Base-by-base conservation (phyloP, 2,329 filamentous ascomycete species). In the Podosphaera fusca region DNA sequence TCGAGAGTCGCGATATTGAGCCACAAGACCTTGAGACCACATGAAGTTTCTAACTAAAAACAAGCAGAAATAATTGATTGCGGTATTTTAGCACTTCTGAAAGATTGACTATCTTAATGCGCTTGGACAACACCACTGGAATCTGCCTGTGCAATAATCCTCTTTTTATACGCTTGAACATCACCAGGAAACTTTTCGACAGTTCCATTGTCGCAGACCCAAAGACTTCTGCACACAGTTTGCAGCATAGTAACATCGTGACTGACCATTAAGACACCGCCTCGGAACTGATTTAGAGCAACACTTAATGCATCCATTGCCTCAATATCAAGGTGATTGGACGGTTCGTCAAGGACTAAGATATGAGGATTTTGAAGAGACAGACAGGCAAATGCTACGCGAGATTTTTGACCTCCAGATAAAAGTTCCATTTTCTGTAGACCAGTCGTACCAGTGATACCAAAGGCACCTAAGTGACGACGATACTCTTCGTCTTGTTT, bases 211-310 rank as follows among this genome's bases (percentile, higher is more conserved):
- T 98, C 92, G 67, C 92, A 98, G 61, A 98, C 90, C 92, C 92
- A 98, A 66, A 98, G 72, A 68, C 83, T 92, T 55, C 76, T 92
- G 71, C 92, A 98, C 42, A 98, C 92, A 56, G 85, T 94, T 74
- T 95, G 88, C 70, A 98, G 70, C 87, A 98, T 95, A 0, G 92
- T 96, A 56, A 98, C 92, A 68, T 98, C 92, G 84, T 98, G 92
- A 67, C 86, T 94, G 58, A 98, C 92, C 88, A 98, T 96, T 65
- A 98, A 74, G 57, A 98, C 89, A 69, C 92, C 92, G 60, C 92
- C 92, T 72, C 94, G 79, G 73, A 96, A 98, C 61, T 82, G 79
- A 63, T 81, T 78, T 63, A 98, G 74, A 14, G 92, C 92, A 35
- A 84, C 81, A 3, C 87, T 83, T 56, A 98, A 75, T 9, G 92